A percentile compares a stretch with the other conserved stretches of the same genome.
phyloP scores from a whole-genome alignment of 768 basidiomycete genomes.

The Pholiota conissans region DNA sequence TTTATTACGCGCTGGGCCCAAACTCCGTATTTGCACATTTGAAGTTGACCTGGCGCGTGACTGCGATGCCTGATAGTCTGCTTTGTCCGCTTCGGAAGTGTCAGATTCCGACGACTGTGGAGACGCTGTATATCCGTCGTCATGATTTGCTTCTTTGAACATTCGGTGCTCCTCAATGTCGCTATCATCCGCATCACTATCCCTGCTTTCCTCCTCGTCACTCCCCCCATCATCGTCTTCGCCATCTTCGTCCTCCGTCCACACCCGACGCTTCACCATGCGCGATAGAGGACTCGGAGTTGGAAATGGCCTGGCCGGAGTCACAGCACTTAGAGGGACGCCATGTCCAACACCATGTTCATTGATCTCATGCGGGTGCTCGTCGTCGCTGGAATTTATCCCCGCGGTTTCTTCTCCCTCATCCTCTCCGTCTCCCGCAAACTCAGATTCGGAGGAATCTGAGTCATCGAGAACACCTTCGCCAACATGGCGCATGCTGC shows the following conservation, averaged over 20 bases:
- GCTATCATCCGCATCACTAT: slow-evolving; percentile 43
- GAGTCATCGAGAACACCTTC: slow-evolving; percentile 81
- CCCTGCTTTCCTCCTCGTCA: slow-evolving; percentile 6
- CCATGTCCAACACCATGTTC: background rate
- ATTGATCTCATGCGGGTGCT: slow-evolving; percentile 19
- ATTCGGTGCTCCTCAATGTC: background rate
- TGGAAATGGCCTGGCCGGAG: slow-evolving; percentile 28
- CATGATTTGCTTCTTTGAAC: background rate
- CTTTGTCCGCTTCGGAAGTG: slow-evolving; percentile 39
- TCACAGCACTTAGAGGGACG: slow-evolving; percentile 34
- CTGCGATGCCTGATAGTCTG: background rate
- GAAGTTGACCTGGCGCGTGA: background rate
- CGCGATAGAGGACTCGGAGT: slow-evolving; percentile 70
- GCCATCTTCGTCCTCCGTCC: slow-evolving; percentile 51
- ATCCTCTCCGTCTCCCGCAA: slow-evolving; percentile 30
- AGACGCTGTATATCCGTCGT: slow-evolving; percentile 55
- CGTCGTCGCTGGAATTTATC: slow-evolving; percentile 36
- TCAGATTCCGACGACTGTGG: slow-evolving; percentile 73
- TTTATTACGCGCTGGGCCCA: slow-evolving; percentile 32
- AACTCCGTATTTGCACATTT: slow-evolving; percentile 25
- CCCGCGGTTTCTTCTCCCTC: slow-evolving; percentile 25
- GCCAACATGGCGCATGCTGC: slow-evolving; percentile 59
- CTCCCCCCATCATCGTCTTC: slow-evolving; percentile 18
- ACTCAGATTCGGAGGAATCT: slow-evolving; percentile 54
- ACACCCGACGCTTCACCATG: slow-evolving; percentile 51